Evolutionary conservation across 306 rosid species (phyloP), one percentile per base, ranked within the genome.

Genomic region (Hylodesmum podocarpum): DNA sequence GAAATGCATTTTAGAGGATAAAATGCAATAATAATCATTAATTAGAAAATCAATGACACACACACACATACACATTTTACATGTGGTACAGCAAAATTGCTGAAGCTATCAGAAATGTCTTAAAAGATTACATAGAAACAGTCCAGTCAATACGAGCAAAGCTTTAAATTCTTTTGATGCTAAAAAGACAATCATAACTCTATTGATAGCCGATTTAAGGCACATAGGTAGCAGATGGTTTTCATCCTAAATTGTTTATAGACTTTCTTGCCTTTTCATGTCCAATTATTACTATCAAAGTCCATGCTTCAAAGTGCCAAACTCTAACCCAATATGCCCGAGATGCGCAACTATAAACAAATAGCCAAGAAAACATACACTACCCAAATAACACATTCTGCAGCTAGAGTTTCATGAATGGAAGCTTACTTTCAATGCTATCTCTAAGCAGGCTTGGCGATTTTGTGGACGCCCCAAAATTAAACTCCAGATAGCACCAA

Each of bases 401-500:
- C 66, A 10, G 46, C 40, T 25, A 57, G 75, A 86, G 63, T 31
- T 54, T 54, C 43, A 6, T 16, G 75, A 66, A 49, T 33, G 63
- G 46, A 49, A 75, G 36, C 69, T 77, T 84, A 95, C 99, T 96
- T 91, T 90, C 70, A 95, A 84, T 62, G 92, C 96, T 77, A 95
- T 89, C 74, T 78, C 91, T 84, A 95, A 86, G 87, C 93, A 90
- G 59, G 87, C 86, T 70, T 88, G 92, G 69, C 99, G 96, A 83
- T 90, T 89, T 73, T 72, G 89, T 53, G 97, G 97, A 55, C 97
- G 96, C 34, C 96, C 96, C 85, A 95, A 83, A 66, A 95, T 92
- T 87, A 95, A 89, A 89, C 91, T 88, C 99, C 99, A 95, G 24
- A 90, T 85, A 24, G 99, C 94, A 78, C 99, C 99, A 77, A 95